A percentile compares a stretch with the other conserved stretches of the same genome.
Evolutionary conservation across 306 rosid species (phyloP).

Genomic region (Cajanus cajan): DNA sequence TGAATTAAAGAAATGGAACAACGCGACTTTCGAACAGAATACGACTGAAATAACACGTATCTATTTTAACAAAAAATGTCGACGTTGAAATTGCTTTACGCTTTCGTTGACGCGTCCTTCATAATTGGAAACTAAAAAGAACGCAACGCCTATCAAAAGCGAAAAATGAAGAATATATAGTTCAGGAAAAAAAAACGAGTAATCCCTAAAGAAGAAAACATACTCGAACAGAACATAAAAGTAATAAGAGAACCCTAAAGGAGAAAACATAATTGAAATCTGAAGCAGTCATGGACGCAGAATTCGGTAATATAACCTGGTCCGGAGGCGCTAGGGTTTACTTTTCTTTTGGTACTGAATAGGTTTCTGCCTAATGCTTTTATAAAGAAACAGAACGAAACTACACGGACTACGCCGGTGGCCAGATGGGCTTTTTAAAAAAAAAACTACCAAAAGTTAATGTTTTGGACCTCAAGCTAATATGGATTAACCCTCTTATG

Average conservation of each 20-base stretch:
- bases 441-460: neutral
- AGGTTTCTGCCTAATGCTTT: neutral
- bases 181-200: no score
- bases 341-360: neutral
- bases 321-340: constrained; percentile 34
- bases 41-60: constrained; percentile 31
- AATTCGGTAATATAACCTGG: neutral
- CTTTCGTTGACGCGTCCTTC: constrained; percentile 91
- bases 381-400: constrained; percentile 14
- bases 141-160: constrained; percentile 97
- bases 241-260: no score
- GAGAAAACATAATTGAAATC: neutral
- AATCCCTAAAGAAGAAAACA: neutral
- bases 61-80: constrained; percentile 1
- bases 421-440: neutral
- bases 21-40: constrained; percentile 42
- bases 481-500: no score
- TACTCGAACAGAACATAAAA: no score
- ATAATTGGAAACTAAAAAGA: constrained; percentile 42
- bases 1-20: constrained; percentile 22
- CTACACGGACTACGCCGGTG: neutral
- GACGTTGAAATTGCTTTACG: constrained; percentile 50
- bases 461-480: neutral
- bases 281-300: neutral
- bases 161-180: neutral